Evolutionary conservation across 2,329 filamentous ascomycete genomes (phyloP).

Genomic region (Fusarium chuoi): DNA sequence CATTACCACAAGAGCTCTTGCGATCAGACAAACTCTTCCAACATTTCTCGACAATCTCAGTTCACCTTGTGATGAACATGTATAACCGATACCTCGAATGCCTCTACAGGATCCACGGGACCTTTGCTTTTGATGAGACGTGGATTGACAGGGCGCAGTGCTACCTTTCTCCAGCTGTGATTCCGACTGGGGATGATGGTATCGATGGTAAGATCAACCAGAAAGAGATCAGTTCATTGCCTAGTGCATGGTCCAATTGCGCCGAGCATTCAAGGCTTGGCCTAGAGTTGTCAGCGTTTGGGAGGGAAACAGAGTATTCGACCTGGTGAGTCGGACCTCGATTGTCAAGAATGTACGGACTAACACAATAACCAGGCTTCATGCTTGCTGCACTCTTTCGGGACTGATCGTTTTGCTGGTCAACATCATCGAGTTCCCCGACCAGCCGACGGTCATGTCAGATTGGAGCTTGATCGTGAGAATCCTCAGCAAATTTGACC

Average conservation of each 20-base stretch:
- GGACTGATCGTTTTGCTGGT: slow-evolving; percentile 16
- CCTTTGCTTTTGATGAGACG: not conserved
- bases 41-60: not conserved
- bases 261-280: not conserved
- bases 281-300: not conserved
- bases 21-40: not conserved
- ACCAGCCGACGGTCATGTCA: not conserved
- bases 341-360: rapidly evolving
- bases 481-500: not conserved
- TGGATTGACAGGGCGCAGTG: not conserved
- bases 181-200: not conserved
- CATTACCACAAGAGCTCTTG: rapidly evolving
- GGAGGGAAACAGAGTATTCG: not conserved
- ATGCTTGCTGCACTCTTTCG: slow-evolving; percentile 21
- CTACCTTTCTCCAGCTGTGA: not conserved
- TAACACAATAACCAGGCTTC: not conserved
- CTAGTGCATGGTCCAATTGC: not conserved
- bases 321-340: not conserved
- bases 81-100: not conserved
- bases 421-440: slow-evolving; percentile 23
- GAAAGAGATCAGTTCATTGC: not conserved
- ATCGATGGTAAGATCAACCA: not conserved
- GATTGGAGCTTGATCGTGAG: slow-evolving; percentile 1
- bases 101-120: not conserved
- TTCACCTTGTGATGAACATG: not conserved